Evolutionary conservation across 1,284 basidiomycete genomes (phyloP).

Genomic region (Cryptococcus sp.): DNA sequence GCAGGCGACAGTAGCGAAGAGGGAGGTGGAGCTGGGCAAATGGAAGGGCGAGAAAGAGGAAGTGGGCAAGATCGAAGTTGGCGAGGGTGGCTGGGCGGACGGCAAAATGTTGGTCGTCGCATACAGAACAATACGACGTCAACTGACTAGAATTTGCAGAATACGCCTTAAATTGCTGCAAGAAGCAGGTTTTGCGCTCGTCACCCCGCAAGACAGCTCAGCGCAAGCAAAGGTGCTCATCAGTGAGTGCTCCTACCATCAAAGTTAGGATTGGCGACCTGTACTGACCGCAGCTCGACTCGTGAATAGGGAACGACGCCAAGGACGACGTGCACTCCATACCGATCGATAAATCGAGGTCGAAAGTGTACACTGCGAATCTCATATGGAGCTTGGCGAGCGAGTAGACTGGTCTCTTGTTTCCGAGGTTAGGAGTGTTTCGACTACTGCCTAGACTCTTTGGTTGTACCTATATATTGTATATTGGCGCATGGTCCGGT

Average conservation of each 20-base stretch:
- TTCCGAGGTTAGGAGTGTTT: too few species aligned
- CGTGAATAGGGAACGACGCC: conserved; percentile 40
- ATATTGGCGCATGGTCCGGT: too few species aligned
- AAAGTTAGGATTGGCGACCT: too few species aligned
- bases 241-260: conserved; percentile 27
- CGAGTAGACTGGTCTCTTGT: conserved; percentile 16
- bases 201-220: conserved; percentile 23
- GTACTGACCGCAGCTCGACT: too few species aligned
- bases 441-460: too few species aligned
- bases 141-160: conserved; percentile 20
- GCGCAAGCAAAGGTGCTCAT: conserved; percentile 37
- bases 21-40: conserved; percentile 43
- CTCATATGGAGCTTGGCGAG: conserved; percentile 45
- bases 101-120: conserved; percentile 39
- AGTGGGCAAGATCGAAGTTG: conserved; percentile 33
- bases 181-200: conserved; percentile 40
- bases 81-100: conserved; percentile 31
- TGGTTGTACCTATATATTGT: too few species aligned
- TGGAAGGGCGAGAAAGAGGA: conserved; percentile 38
- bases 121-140: background rate
- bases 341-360: conserved; percentile 30
- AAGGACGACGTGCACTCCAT: conserved; percentile 44
- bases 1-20: conserved; percentile 33
- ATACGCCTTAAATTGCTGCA: conserved; percentile 42
- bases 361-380: conserved; percentile 43